These are phyloP conservation scores for Talaromyces piceae DNA, from an alignment of 2,329 filamentous ascomycete species.

Conservation along the genomic window DNA sequence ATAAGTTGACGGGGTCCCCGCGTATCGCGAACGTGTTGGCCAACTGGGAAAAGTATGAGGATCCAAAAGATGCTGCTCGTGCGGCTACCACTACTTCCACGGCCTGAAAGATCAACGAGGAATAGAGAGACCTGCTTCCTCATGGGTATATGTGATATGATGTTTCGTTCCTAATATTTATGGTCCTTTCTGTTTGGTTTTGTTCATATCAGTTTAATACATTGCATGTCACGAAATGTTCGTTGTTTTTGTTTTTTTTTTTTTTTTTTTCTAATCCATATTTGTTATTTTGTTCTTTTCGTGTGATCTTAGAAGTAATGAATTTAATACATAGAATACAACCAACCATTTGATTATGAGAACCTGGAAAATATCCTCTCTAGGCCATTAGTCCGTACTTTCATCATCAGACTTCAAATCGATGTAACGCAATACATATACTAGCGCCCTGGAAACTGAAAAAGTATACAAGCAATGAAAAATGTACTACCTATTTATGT, in stretches of 20 bases:
- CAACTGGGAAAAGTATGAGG: constrained; percentile 72
- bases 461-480: no score
- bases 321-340: neutral
- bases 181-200: neutral
- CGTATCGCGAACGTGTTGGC: constrained; percentile 55
- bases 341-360: neutral
- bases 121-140: neutral
- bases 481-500: no score
- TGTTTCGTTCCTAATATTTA: neutral
- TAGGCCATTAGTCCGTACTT: no score
- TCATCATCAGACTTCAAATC: no score
- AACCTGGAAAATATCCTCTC: no score
- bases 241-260: no score
- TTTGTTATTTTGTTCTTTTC: no score
- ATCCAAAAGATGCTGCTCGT: constrained; percentile 14
- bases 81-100: neutral
- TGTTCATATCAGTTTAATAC: constrained; percentile 5
- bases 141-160: neutral
- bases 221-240: constrained; percentile 7
- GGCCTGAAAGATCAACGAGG: no score
- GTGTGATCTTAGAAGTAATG: neutral
- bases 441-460: no score
- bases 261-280: no score
- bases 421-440: no score
- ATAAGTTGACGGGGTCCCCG: constrained; percentile 76